These are phyloP conservation scores for Artemisia argyi DNA, from an alignment of 129 eudicot species.

Conservation along the genomic window DNA sequence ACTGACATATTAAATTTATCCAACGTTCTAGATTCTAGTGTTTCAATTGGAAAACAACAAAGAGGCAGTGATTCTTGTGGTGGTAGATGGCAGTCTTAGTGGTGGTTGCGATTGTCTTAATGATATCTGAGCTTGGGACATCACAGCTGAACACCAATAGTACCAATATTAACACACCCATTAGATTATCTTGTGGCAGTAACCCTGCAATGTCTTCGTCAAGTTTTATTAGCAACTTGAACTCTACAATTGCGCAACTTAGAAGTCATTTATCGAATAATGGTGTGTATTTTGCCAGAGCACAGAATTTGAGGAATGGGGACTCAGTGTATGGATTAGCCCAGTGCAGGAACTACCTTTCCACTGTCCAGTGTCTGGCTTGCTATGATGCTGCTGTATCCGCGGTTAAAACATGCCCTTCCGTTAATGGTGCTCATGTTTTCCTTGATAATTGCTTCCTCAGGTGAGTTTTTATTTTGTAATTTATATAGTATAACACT, in stretches of 20 bases:
- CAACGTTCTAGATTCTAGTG: no score
- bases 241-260: constrained; percentile 36
- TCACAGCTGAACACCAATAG: constrained; percentile 15
- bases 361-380: constrained; percentile 40
- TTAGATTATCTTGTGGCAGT: constrained; percentile 21
- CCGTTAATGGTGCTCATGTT: constrained; percentile 62
- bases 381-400: constrained; percentile 53
- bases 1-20: no score
- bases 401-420: constrained; percentile 41
- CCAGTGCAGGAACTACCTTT: constrained; percentile 57
- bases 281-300: constrained; percentile 45
- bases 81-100: not conserved
- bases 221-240: constrained; percentile 19
- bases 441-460: constrained; percentile 57
- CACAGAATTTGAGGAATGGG: constrained; percentile 42
- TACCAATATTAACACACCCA: not conserved
- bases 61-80: not conserved
- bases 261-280: constrained; percentile 36
- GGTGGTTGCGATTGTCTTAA: not conserved
- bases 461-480: constrained; percentile 26
- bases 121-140: not conserved
- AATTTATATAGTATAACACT: not conserved
- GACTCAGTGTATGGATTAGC: constrained; percentile 59
- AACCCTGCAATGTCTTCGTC: constrained; percentile 20
- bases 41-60: no score